These are phyloP conservation scores for Cichorium intybus DNA, from an alignment of 140 eudicot species.

Conservation along the genomic window DNA sequence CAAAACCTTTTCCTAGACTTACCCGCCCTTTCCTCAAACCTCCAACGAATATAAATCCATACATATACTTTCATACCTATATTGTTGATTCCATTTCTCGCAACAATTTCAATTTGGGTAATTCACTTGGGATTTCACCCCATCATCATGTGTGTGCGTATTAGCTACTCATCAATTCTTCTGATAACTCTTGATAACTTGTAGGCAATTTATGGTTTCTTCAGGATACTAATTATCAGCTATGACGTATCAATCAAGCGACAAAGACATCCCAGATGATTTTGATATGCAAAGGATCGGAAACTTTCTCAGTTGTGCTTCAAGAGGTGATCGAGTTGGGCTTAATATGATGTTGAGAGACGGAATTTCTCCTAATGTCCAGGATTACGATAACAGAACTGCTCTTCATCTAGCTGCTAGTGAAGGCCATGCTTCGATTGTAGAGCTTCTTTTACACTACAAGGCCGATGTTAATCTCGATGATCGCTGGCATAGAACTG, in stretches of 20 bases:
- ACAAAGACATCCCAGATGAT: constrained; percentile 27
- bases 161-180: not conserved
- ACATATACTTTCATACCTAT: not conserved
- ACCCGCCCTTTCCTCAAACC: constrained; percentile 32
- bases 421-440: constrained; percentile 80
- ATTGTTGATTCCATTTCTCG: not conserved
- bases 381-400: constrained; percentile 67
- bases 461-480: constrained; percentile 69
- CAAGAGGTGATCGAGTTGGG: constrained; percentile 70
- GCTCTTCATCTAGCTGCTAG: constrained; percentile 88
- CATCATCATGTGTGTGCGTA: not conserved
- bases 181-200: not conserved
- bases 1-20: constrained; percentile 33
- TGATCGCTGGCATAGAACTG: constrained; percentile 70
- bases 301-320: constrained; percentile 57
- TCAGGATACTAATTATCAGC: not conserved
- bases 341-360: constrained; percentile 57
- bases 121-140: not conserved
- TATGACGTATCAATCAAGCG: constrained; percentile 28
- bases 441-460: constrained; percentile 67
- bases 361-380: constrained; percentile 60
- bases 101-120: not conserved
- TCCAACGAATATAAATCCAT: not conserved
- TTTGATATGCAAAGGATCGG: constrained; percentile 63
- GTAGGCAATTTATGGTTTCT: not conserved